Evolutionary conservation across 768 basidiomycete species (phyloP).

Genomic region (Rhodotorula taiwanensis): DNA sequence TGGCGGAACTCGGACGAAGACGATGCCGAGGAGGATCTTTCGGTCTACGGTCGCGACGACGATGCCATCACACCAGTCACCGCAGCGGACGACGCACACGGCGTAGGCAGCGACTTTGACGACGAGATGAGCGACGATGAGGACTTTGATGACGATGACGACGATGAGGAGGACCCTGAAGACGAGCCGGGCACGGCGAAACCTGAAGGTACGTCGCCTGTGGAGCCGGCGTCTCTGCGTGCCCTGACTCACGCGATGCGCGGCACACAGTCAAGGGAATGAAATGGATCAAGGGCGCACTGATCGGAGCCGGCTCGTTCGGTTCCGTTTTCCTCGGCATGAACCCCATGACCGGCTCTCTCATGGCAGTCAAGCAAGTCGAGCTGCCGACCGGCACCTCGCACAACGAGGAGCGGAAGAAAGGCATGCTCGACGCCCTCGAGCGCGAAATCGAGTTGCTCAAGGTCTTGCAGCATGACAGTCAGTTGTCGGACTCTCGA

Average conservation of each 20-base stretch:
- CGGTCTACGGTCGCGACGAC: conserved; percentile 48
- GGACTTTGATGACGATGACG: background rate
- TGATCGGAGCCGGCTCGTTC: conserved; percentile 94
- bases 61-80: conserved; percentile 41
- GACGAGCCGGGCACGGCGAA: conserved; percentile 8
- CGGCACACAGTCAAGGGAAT: conserved; percentile 56
- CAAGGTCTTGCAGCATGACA: conserved; percentile 95
- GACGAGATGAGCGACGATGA: conserved; percentile 12
- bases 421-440: conserved; percentile 70
- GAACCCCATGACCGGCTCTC: conserved; percentile 91
- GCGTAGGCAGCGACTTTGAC: background rate
- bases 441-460: conserved; percentile 90
- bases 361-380: conserved; percentile 99
- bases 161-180: conserved; percentile 15
- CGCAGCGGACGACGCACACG: conserved; percentile 56
- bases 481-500: conserved; percentile 50
- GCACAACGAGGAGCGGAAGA: conserved; percentile 58
- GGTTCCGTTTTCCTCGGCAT: conserved; percentile 71
- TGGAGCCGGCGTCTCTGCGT: too few species aligned
- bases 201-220: conserved; percentile 11
- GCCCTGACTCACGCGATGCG: background rate
- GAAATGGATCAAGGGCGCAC: conserved; percentile 95
- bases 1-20: conserved; percentile 49
- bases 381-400: conserved; percentile 66
- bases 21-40: conserved; percentile 1